Percentiles rank a stretch among this genome's conserved stretches.
Evolutionary conservation across 106 monocot genomes (phyloP).

Genomic region (Dendrobium huoshanense): DNA sequence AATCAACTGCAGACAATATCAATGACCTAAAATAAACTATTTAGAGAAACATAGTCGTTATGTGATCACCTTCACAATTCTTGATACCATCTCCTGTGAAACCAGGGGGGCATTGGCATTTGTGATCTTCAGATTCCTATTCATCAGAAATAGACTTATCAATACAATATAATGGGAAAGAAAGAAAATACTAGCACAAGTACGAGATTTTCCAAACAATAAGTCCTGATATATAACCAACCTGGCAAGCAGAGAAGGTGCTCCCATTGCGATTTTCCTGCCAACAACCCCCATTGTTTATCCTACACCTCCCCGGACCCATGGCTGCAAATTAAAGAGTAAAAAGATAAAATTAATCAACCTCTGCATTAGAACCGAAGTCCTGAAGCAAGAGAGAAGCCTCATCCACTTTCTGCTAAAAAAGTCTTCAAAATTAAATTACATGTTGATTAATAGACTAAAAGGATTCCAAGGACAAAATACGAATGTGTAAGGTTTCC

Average conservation of each 20-base stretch:
- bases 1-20: not conserved
- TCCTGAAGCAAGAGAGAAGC: not conserved
- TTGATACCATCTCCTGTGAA: constrained; percentile 76
- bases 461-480: not conserved
- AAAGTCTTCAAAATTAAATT: not conserved
- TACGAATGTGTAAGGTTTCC: not conserved
- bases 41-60: not conserved
- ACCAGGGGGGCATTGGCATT: constrained; percentile 80
- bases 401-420: not conserved
- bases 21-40: not conserved
- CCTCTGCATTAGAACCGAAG: not conserved
- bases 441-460: not conserved
- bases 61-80: constrained; percentile 66
- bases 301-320: constrained; percentile 83
- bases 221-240: constrained; percentile 5
- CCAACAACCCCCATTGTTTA: constrained; percentile 97
- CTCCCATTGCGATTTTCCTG: constrained; percentile 37
- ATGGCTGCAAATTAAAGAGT: constrained; percentile 36
- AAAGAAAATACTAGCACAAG: not conserved
- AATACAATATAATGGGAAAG: not conserved
- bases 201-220: not conserved
- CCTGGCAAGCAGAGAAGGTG: constrained; percentile 85
- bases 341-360: constrained; percentile 1
- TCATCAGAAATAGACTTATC: not conserved
- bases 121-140: constrained; percentile 58